Evolutionary conservation across 768 basidiomycete genomes (phyloP), one percentile per base, ranked within the genome.

Genomic region (Lactarius hengduanensis): DNA sequence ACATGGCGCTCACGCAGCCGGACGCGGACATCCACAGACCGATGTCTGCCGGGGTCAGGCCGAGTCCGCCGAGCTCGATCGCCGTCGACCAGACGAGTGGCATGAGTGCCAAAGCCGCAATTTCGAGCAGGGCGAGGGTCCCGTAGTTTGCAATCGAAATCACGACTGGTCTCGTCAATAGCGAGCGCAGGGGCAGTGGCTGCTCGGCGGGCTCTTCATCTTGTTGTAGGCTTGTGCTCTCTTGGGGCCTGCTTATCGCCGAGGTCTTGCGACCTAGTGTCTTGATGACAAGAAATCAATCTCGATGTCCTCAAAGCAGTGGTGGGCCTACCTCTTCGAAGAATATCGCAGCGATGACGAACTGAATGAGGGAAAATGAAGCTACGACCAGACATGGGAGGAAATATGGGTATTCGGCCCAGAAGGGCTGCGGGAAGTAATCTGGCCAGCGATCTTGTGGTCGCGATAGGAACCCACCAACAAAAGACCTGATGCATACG

Each of bases 331-430:
- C 59, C 43, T 60, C 59, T 60, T 60, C 28, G 18, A 57, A 36
- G 59, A 38, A 60, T 18, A 26, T 28, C n/a, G 43, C 38, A 1
- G 22, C n/a, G 20, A 60, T 8, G 28, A 8, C 6, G 28, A 60
- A 16, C 16, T 20, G 20, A 26, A 45, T 45, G 59, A 60, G 10
- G 38, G 32, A 26, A 20, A 60, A 32, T 9, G 40, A 60, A 1
- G 60, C 64, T 0, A 47, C 47, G 4, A 38, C 47, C 1, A 50
- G 43, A 47, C 72, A 73, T 20, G 72, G 72, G 30, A 73, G 67
- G 50, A 71, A 72, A 58, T 73, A 73, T 2, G 72, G 73, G 54
- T 70, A 68, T 34, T 68, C 50, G 4, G 61, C 56, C 73, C 72
- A 73, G 59, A 73, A 73, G 15, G 34, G 20, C 22, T 56, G 41